Evolutionary conservation across 2,329 filamentous ascomycete species (phyloP), one percentile per base, ranked within the genome.

Genomic region (Calonectria pseudoturangicola): DNA sequence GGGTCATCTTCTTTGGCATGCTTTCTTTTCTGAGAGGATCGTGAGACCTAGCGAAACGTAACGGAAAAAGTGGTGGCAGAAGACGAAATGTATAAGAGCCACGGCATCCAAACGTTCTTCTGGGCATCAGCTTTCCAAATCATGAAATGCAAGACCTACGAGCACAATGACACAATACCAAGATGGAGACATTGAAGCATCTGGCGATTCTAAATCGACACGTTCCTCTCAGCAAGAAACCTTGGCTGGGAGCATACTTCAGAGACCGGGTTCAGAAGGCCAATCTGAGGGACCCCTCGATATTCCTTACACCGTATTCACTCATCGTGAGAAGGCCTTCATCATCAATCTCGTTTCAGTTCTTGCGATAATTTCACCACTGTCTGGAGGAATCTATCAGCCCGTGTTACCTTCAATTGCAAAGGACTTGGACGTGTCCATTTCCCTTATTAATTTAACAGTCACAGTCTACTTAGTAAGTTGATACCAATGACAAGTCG

Each of bases 381-480:
- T 71, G 9, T 74, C 65, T 27, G 73, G 66, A 30, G 70, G 66
- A n/a, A 76, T 79, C 56, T 81, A 80, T 66, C 77, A 78, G 45
- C 79, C 79, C 1, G 73, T 76, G n/a, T 72, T 80, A 9, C 73
- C 72, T 12, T 71, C 75, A 2, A 54, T 81, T 25, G 66, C 78
- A 0, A 69, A 71, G 33, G 74, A 76, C 54, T 66, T 79, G 18
- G 41, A 66, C 36, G 75, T 79, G 28, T 77, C 76, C 6, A 70
- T 77, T 15, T 73, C 77, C n/a, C 64, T 78, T 58, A 68, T 86
- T 62, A 85, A 85, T 68, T 71, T 85, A 39, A 83, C 83, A 1
- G 75, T 85, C 45, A 85, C 84, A 8, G 81, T 82, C 0, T 85
- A 85, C 43, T 25, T 71, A 43, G 66, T 68, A 48, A 60, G 66